Evolutionary conservation across 768 basidiomycete genomes (phyloP), one percentile per base, ranked within the genome.

Genomic region (Macrolepiota dolichaula): DNA sequence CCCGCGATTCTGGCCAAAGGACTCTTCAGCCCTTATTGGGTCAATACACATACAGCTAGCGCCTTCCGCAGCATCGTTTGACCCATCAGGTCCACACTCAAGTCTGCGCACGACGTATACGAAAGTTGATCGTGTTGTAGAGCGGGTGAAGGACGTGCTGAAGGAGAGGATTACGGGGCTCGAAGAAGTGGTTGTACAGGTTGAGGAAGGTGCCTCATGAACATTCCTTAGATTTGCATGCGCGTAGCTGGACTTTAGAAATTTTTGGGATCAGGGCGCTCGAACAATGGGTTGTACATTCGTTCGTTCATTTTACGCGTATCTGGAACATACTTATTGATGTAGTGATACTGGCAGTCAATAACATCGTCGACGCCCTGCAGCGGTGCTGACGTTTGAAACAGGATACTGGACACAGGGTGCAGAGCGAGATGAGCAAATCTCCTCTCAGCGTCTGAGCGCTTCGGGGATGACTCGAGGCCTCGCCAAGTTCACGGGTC

Each of bases 1-100:
- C 0, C 86, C 96, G 0, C 84, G 93, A 24, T 97, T 99, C 74
- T 98, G 97, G 97, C 95, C 95, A 0, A 95, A 96, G 73, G 96
- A 98, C 72, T 84, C 92, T 3, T 81, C 84, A 2, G 87, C 85
- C 49, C 71, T 97, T 40, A 86, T 98, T 66, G 97, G 96, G 24
- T 94, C 93, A 6, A 93, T 98, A 58, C 94, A 92, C 70, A 85
- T 99, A 52, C 92, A 93, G 65, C 81, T 99, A n/a, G 79, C 84
- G 10, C 83, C 82, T 10, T 85, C 89, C 0, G 73, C 79, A 0
- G 80, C 86, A 0, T 74, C 82, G 0, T 70, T 79, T 65, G 85
- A 90, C 64, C 84, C 86, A 0, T 73, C 76, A 32, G 81, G 79
- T 1, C 83, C 82, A 2, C 83, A 85, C 72, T 78, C 79, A 1